phyloP scores from a whole-genome alignment of 225 moss, liverwort and hornwort species.

The Pseudisothecium myosuroides region DNA sequence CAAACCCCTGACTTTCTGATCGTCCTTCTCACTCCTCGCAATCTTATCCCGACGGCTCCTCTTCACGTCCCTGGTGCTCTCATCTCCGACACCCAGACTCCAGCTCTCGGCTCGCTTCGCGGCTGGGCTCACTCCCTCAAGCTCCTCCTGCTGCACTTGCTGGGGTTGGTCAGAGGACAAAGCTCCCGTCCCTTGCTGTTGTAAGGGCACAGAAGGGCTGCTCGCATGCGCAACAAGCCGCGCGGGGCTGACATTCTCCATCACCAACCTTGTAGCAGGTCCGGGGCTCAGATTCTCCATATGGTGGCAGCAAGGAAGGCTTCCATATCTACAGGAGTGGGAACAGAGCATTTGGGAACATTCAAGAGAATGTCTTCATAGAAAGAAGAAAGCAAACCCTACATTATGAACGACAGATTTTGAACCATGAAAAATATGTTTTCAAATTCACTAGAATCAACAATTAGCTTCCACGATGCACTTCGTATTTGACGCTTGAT shows the following conservation, averaged over 20 bases:
- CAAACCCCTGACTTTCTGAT: slow-evolving; percentile 43
- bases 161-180: not conserved
- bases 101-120: slow-evolving; percentile 23
- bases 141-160: slow-evolving; percentile 1
- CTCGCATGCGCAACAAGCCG: not conserved
- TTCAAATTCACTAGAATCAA: not conserved
- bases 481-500: not conserved
- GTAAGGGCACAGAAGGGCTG: not conserved
- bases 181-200: slow-evolving; percentile 4
- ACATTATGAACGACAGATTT: not conserved
- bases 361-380: not conserved
- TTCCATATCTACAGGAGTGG: not conserved
- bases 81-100: slow-evolving; percentile 22
- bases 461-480: not conserved
- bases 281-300: slow-evolving; percentile 52
- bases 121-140: slow-evolving; percentile 65
- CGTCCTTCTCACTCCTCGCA: slow-evolving; percentile 33
- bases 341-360: not conserved
- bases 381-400: not conserved
- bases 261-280: slow-evolving; percentile 33
- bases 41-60: slow-evolving; percentile 21
- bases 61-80: slow-evolving; percentile 4
- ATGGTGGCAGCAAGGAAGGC: slow-evolving; percentile 46
- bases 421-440: no score
- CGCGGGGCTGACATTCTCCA: slow-evolving; percentile 63